Base-by-base conservation (phyloP, 257 asterid genomes). In the Solanum chilense region DNA sequence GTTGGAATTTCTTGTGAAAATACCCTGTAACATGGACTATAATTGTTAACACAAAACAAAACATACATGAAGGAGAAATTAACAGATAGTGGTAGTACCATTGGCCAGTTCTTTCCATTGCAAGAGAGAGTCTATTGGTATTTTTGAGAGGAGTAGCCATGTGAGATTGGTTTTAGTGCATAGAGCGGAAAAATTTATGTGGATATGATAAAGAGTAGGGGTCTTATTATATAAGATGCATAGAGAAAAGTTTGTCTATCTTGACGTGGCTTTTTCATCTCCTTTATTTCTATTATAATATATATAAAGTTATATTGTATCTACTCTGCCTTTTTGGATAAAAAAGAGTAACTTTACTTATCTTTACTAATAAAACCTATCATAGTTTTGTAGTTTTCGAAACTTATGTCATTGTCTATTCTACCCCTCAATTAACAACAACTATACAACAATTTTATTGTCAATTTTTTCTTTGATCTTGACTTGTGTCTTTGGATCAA, bases 41-140 rank as follows among this genome's bases (percentile, higher is more conserved):
- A 47, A 27, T 3, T 3, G 41, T 78, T 45, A 78, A 29, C 39
- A 45, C 25, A 45, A 31, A 45, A 45, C 41, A 45, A 31, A 45
- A 80, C 16, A 9, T 3, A 47, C 47, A 33, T 70, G 75, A 14
- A 12, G 74, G 12, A 70, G 18, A 64, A 56, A 56, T 88, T 23
- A 39, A 29, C 6, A 39, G 77, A 71, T 47, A 69, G 47, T 29
- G 11, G 11, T 25, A 42, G 85, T 87, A 96, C 99, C 99, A 96
- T 88, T 95, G 96, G 71, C 99, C 99, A 89, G 98, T 96, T 90
- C 98, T 94, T 89, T 96, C 98, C 98, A 96, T 94, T 84, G 98
- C 98, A 71, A 88, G 91, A 80, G 98, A 92, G 78, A 89, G 88
- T 62, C 95, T 91, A 82, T 71, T 75, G 44, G 45, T 89, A 81